A percentile compares a stretch with the other conserved stretches of the same genome.
These are phyloP conservation scores for Leishmania turanica DNA, from an alignment of 208 protist genomes.

Conservation along the genomic window DNA sequence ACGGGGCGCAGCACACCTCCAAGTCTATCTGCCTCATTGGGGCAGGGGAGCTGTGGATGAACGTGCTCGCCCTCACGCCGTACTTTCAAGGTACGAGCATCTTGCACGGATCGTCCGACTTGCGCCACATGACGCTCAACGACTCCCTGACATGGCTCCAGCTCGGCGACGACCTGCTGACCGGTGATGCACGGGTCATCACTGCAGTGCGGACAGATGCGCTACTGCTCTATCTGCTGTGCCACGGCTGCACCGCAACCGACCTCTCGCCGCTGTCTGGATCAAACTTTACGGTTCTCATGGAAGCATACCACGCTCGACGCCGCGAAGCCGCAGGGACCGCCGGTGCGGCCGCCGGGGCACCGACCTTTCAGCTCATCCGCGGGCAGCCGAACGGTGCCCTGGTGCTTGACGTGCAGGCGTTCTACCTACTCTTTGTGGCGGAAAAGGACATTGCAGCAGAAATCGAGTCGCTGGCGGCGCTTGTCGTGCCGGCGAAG, in stretches of 20 bases:
- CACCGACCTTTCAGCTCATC: constrained; percentile 7
- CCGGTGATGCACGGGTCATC: constrained; percentile 50
- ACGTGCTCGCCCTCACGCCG: constrained; percentile 69
- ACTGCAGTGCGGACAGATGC: constrained; percentile 68
- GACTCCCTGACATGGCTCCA: constrained; percentile 79
- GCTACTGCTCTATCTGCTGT: constrained; percentile 72
- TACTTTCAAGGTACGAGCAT: constrained; percentile 68
- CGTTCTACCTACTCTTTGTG: constrained; percentile 18
- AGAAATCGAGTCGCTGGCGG: not conserved
- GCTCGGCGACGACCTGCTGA: constrained; percentile 41
- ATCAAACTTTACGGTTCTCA: constrained; percentile 42
- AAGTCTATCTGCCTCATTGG: constrained; percentile 83
- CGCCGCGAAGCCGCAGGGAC: not conserved
- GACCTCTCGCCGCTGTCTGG: constrained; percentile 46
- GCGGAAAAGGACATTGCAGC: not conserved
- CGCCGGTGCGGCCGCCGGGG: not conserved
- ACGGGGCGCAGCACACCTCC: constrained; percentile 47
- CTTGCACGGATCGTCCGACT: constrained; percentile 57
- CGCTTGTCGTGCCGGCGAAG: not conserved
- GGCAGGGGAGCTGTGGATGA: constrained; percentile 65
- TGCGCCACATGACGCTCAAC: constrained; percentile 54
- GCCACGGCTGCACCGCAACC: constrained; percentile 53
- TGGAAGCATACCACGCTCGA: constrained; percentile 53
- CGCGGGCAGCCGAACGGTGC: constrained; percentile 4
- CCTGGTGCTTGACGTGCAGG: constrained; percentile 26